Base-by-base conservation (phyloP, 805 yeast genomes). In the Tetrapisispora namnaoensis region DNA sequence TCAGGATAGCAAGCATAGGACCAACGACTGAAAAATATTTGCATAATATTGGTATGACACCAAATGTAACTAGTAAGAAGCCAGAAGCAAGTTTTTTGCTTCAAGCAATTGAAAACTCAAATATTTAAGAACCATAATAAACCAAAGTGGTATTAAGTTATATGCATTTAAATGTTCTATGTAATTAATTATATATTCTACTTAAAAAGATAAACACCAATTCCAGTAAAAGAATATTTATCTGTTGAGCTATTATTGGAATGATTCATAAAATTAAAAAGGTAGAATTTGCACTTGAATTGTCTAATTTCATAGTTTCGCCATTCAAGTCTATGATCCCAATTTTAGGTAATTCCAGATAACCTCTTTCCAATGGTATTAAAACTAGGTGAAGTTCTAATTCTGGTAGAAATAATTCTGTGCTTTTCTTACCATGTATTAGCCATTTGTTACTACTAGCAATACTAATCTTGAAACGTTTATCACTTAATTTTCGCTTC, bases 21-120 rank as follows among this genome's bases (percentile, higher is more conserved):
- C 97, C 97, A 2, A 91, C 97, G 0, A 91, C 98, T 0, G 79
- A 83, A 48, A 72, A 70, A 37, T 88, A 77, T 57, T 66, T 90
- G 40, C 37, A 63, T 5, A 63, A 70, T 1, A 71, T 76, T 18
- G 82, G 79, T 0, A 61, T 91, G 2, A 54, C 42, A 0, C 86
- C 90, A 1, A 67, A 76, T 37, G 76, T 84, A 1, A 84, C 83
- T 3, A 82, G 96, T 3, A 65, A 67, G 5, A 80, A 79, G 50
- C 98, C 98, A 0, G 81, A 81, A 32, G 88, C 96, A 0, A 56
- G 54, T 2, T 72, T 83, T 3, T 66, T 89, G 37, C 64, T 74
- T 9, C 65, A 68, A 9, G 14, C 44, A 1, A 39, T 45, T 17
- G 18, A 17, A 28, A 32, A 21, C 14, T 20, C 17, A 28, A 20